These are phyloP conservation scores for Panicum virgatum DNA, from an alignment of 202 grass and related monocot species.

Conservation along the genomic window DNA sequence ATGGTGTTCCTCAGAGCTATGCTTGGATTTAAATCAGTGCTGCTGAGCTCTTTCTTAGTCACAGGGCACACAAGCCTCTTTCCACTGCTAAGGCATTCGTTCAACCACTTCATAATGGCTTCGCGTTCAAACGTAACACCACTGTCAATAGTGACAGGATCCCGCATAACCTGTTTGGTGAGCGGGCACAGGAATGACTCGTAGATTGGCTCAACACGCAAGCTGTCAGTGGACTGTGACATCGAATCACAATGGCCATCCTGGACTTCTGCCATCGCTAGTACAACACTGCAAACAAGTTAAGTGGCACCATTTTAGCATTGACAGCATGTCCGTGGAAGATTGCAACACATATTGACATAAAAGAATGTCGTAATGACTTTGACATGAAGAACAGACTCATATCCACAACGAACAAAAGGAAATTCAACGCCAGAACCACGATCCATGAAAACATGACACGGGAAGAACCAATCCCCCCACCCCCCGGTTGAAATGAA, in stretches of 20 bases:
- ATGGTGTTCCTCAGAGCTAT: slow-evolving; percentile 87
- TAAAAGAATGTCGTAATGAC: not conserved
- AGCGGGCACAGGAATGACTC: slow-evolving; percentile 89
- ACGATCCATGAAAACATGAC: not conserved
- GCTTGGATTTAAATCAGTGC: slow-evolving; percentile 79
- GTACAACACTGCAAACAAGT: slow-evolving; percentile 31
- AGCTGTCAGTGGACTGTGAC: slow-evolving; percentile 50
- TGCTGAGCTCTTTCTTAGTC: slow-evolving; percentile 71
- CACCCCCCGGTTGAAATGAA: not conserved
- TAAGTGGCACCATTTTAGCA: not conserved
- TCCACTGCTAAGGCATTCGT: slow-evolving; percentile 58
- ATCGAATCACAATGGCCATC: slow-evolving; percentile 57
- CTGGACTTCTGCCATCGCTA: slow-evolving; percentile 61
- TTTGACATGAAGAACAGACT: not conserved
- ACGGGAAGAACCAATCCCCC: not conserved
- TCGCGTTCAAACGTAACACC: slow-evolving; percentile 84
- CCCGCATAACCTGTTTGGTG: slow-evolving; percentile 80
- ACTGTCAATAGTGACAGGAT: slow-evolving; percentile 84
- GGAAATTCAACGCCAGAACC: not conserved
- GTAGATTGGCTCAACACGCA: slow-evolving; percentile 79
- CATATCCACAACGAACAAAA: not conserved
- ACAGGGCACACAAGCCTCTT: slow-evolving; percentile 71
- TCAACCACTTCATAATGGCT: slow-evolving; percentile 79
- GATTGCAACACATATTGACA: not conserved
- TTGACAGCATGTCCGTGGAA: not conserved